These are phyloP conservation scores for Boletus subparvulus DNA, from an alignment of 768 basidiomycete genomes.

Conservation along the genomic window DNA sequence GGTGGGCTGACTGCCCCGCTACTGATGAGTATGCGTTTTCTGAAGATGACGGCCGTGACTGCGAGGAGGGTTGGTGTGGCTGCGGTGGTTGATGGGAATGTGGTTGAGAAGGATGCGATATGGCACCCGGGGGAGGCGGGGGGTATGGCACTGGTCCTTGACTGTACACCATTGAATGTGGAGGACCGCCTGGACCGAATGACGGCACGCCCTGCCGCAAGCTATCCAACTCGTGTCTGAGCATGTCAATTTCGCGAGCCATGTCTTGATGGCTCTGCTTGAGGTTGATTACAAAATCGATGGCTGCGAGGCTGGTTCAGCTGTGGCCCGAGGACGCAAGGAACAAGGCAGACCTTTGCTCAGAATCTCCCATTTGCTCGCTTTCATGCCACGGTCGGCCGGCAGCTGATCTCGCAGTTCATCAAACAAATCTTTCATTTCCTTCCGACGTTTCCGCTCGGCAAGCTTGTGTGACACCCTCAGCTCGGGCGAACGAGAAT, in stretches of 20 bases:
- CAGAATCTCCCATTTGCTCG: constrained; percentile 98
- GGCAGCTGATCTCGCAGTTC: constrained; percentile 93
- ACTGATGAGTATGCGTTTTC: constrained; percentile 55
- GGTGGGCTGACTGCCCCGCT: constrained; percentile 34
- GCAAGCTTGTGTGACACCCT: constrained; percentile 96
- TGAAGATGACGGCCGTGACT: constrained; percentile 61
- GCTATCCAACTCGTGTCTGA: constrained; percentile 71
- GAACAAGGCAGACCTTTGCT: constrained; percentile 71
- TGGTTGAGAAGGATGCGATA: constrained; percentile 42
- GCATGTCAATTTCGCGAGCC: constrained; percentile 73
- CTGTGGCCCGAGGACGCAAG: background rate
- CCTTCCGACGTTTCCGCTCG: constrained; percentile 93
- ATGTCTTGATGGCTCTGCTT: constrained; percentile 78
- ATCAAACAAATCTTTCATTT: constrained; percentile 99
- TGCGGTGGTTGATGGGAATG: constrained; percentile 34
- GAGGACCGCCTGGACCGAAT: constrained; percentile 49
- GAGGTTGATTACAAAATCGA: constrained; percentile 81
- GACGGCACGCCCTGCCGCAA: constrained; percentile 58
- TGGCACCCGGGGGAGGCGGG: constrained; percentile 44
- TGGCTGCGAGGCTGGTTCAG: constrained; percentile 49
- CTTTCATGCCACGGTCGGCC: constrained; percentile 90
- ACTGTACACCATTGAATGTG: constrained; percentile 50
- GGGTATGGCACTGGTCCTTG: constrained; percentile 50
- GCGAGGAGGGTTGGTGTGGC: constrained; percentile 34
- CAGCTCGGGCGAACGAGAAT: constrained; percentile 93